Base-by-base conservation (phyloP, 805 yeast genomes). In the Wickerhamomyces chaumierensis region DNA sequence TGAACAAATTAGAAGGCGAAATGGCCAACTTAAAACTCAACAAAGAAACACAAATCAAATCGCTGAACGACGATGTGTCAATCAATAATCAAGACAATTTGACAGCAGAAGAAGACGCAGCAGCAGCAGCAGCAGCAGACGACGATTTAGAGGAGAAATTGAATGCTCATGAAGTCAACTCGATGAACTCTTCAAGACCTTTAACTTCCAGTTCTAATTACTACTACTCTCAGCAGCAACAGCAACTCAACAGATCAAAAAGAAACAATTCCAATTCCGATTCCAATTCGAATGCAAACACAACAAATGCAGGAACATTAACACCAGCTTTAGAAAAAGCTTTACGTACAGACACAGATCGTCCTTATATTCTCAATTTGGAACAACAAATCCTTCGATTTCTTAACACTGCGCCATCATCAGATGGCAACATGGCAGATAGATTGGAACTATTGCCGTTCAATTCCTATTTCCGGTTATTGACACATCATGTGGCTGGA, bases 401-500 rank as follows among this genome's bases (percentile, higher is more conserved):
- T 47, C 62, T 73, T n/a, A n/a, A n/a, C n/a, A n/a, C n/a, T n/a
- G n/a, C n/a, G n/a, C n/a, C n/a, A n/a, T n/a, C n/a, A 29, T 4
- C 29, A 13, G 29, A 8, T 13, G 48, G 61, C 7, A 58, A 64
- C 36, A 61, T 47, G 49, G 67, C 47, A 38, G 63, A 51, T 48
- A 65, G 56, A 45, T 65, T 52, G 56, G 69, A 23, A 48, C 61
- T 64, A 59, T 64, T 47, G 19, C 56, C 55, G 6, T 69, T 75
- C 68, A 81, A 81, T 54, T 77, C 86, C 3, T 81, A 77, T 53
- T 76, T 74, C 46, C 61, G 90, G 46, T 60, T 82, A 35, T 57
- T 82, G 39, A 68, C 81, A 0, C 88, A 82, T 55, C 81, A 79
- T 46, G 60, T 80, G 28, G 83, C 87, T 4, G 80, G 75, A 31